These are phyloP conservation scores for Galerina marginata DNA, from an alignment of 768 basidiomycete species.

Conservation along the genomic window DNA sequence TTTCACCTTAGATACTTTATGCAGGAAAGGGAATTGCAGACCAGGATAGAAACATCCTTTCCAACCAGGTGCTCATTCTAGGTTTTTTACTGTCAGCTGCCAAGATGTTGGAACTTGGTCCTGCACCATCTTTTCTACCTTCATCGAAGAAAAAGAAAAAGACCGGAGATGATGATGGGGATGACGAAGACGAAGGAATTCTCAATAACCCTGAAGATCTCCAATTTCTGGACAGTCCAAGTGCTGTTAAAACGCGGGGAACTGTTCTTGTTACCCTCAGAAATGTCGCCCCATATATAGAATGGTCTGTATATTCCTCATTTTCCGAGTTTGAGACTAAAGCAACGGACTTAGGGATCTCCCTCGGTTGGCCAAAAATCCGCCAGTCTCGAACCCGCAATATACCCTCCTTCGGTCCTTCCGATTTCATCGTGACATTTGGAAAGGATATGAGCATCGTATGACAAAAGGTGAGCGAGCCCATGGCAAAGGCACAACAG, in stretches of 20 bases:
- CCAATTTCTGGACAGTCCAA: slow-evolving; percentile 12
- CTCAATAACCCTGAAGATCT: slow-evolving; percentile 7
- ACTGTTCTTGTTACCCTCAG: slow-evolving; percentile 86
- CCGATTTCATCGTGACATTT: slow-evolving; percentile 67
- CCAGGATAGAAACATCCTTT: slow-evolving; percentile 90
- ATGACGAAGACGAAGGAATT: slow-evolving; percentile 34
- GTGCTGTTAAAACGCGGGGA: slow-evolving; percentile 50
- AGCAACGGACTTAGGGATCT: slow-evolving; percentile 60
- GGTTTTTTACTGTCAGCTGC: slow-evolving; percentile 81
- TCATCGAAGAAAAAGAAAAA: slow-evolving; percentile 51
- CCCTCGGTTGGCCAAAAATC: slow-evolving; percentile 74
- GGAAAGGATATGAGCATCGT: slow-evolving; percentile 91
- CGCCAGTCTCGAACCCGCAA: slow-evolving; percentile 69
- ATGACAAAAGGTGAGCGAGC: slow-evolving; percentile 90
- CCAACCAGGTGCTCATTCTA: slow-evolving; percentile 85
- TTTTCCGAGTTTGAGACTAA: neutral
- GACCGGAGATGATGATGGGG: slow-evolving; percentile 53
- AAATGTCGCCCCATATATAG: slow-evolving; percentile 85
- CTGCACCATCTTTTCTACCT: slow-evolving; percentile 47
- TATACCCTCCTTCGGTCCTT: slow-evolving; percentile 83
- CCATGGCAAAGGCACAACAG: slow-evolving; percentile 67
- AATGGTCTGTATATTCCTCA: slow-evolving; percentile 60
- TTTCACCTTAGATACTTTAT: slow-evolving; percentile 1
- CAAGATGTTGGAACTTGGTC: slow-evolving; percentile 61
- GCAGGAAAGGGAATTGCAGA: slow-evolving; percentile 89